Evolutionary conservation across 352 stramenopile genomes (phyloP).

Genomic region (Pseudoperonospora humuli): DNA sequence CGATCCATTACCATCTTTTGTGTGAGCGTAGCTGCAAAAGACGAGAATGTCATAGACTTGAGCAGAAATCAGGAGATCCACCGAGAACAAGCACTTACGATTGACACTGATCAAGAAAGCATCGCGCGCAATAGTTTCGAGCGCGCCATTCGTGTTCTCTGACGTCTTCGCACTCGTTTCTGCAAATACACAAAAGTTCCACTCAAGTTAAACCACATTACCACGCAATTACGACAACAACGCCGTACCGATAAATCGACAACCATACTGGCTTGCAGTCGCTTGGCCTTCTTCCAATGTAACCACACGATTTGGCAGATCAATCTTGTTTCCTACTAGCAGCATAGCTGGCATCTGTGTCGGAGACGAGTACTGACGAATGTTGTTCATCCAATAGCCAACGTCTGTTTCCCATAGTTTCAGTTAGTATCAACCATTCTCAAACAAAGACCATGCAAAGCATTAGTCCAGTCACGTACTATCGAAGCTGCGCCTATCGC

Average conservation of each 20-base stretch:
- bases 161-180: constrained; percentile 87
- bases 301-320: constrained; percentile 81
- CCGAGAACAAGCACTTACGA: constrained; percentile 37
- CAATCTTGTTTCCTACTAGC: constrained; percentile 90
- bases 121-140: constrained; percentile 82
- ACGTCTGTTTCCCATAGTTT: constrained; percentile 53
- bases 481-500: constrained; percentile 88
- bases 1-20: constrained; percentile 77
- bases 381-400: constrained; percentile 95
- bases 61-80: neutral
- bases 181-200: constrained; percentile 15
- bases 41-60: constrained; percentile 2
- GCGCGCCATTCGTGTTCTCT: constrained; percentile 78
- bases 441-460: neutral
- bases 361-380: constrained; percentile 79
- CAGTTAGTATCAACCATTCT: constrained; percentile 10
- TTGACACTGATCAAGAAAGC: constrained; percentile 82
- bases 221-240: neutral
- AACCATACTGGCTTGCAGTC: constrained; percentile 75
- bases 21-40: constrained; percentile 47
- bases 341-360: constrained; percentile 75
- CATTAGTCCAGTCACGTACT: constrained; percentile 46
- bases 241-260: constrained; percentile 76
- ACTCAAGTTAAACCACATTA: constrained; percentile 5
- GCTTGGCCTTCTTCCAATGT: constrained; percentile 70